phyloP scores from a whole-genome alignment of 2,329 filamentous ascomycete genomes.

The Pseudocercospora vitis region DNA sequence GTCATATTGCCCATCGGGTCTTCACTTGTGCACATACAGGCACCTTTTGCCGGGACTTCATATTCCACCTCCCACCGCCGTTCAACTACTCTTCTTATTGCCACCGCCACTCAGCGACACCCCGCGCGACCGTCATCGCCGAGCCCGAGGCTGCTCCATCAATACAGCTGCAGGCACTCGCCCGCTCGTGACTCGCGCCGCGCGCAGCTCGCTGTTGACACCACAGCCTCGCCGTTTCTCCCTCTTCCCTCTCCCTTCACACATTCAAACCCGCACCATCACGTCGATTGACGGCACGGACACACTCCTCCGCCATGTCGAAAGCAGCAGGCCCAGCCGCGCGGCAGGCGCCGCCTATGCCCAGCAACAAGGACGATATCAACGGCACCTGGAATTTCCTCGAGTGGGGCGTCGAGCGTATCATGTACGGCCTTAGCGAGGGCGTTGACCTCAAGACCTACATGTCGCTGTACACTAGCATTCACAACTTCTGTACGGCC shows the following conservation, averaged over 20 bases:
- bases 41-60: not conserved
- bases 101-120: not conserved
- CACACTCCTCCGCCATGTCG: slow-evolving; percentile 30
- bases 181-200: not conserved
- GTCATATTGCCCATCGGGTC: too few species aligned
- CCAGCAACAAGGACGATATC: slow-evolving; percentile 42
- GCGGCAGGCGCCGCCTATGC: slow-evolving; percentile 33
- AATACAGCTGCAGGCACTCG: not conserved
- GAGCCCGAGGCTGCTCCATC: not conserved
- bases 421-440: slow-evolving; percentile 88
- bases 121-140: not conserved
- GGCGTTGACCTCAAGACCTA: slow-evolving; percentile 96
- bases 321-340: slow-evolving; percentile 23
- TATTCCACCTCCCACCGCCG: too few species aligned
- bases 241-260: slow-evolving; percentile 5
- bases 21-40: too few species aligned
- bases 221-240: not conserved
- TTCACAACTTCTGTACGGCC: slow-evolving; percentile 98
- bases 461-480: slow-evolving; percentile 95
- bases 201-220: slow-evolving; percentile 5
- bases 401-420: slow-evolving; percentile 81
- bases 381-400: slow-evolving; percentile 73
- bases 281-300: slow-evolving; percentile 5
- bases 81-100: too few species aligned
- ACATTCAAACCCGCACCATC: slow-evolving; percentile 8